Evolutionary conservation across 352 stramenopile species (phyloP), one percentile per base, ranked within the genome.

Genomic region (Globisporangium nunn): DNA sequence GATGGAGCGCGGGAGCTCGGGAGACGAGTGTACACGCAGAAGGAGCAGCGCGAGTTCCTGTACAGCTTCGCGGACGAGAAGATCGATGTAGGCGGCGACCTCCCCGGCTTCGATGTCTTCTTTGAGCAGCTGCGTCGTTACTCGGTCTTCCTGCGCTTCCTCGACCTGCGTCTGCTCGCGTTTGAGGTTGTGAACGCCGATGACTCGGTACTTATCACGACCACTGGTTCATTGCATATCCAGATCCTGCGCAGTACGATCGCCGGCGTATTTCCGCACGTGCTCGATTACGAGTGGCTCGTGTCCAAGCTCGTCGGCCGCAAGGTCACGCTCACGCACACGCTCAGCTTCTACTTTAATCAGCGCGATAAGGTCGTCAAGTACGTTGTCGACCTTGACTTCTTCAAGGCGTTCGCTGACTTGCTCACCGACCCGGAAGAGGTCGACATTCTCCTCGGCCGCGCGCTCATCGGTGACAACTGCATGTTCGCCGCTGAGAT

Each of bases 191-290:
- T 72, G 3, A 37, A 43, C 28, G 45, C 44, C 29, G 61, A 67
- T 6, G 45, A 50, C 35, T 50, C 39, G 3, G 61, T 72, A n/a
- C 2, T 74, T 4, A 72, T 75, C 56, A 55, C 48, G 17, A 54
- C 58, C 28, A 63, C n/a, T 6, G 58, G 61, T 2, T 43, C 40
- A 4, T 1, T 72, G 43, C 62, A 59, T 18, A 67, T 73, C 52
- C 62, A 71, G 48, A 67, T 76, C 23, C 40, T 68, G 15, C 49
- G 62, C 45, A 58, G 59, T 43, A 74, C 68, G 33, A 67, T 75
- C 37, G 47, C 46, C 2, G 57, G 56, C 2, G 33, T 75, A 30
- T 71, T 73, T 28, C 68, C 65, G 1, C 65, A 73, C 37, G 50
- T 71, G 17, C 39, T 63, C 18, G 55, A 55, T 49, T 55, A 68